Percentiles rank a stretch among this genome's conserved stretches.
Evolutionary conservation across 1,284 basidiomycete species (phyloP).

Genomic region (Anthracocystis panici-leucophaei): DNA sequence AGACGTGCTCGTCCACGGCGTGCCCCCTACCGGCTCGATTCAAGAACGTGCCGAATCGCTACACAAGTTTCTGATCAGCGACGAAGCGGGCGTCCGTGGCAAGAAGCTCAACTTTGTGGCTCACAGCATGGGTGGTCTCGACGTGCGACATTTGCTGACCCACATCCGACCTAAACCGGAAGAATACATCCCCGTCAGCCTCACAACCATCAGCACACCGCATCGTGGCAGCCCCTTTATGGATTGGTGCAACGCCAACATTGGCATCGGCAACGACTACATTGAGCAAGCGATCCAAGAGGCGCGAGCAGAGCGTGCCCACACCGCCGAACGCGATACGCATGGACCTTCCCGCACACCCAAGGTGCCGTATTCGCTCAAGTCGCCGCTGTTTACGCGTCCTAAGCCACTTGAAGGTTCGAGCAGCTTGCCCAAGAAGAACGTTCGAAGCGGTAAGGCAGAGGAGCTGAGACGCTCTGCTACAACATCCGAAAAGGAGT

Average conservation of each 20-base stretch:
- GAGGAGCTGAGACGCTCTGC: slow-evolving; percentile 12
- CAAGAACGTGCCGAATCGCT: slow-evolving; percentile 83
- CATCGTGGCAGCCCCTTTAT: slow-evolving; percentile 97
- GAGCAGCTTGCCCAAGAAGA: slow-evolving; percentile 26
- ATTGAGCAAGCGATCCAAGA: slow-evolving; percentile 62
- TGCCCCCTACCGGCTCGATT: slow-evolving; percentile 94
- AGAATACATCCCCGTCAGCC: slow-evolving; percentile 85
- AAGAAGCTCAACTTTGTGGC: slow-evolving; percentile 90
- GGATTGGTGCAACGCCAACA: slow-evolving; percentile 85
- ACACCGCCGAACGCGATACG: slow-evolving; percentile 27
- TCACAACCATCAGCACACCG: slow-evolving; percentile 92
- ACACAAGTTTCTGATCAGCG: slow-evolving; percentile 78
- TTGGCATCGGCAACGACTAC: slow-evolving; percentile 66
- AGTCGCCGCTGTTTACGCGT: slow-evolving; percentile 61
- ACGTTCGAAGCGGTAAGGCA: not conserved
- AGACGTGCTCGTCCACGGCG: slow-evolving; percentile 93
- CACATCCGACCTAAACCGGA: slow-evolving; percentile 78
- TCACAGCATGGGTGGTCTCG: slow-evolving; percentile 83
- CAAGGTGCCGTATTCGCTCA: slow-evolving; percentile 62
- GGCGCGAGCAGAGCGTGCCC: slow-evolving; percentile 37
- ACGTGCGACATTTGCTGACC: slow-evolving; percentile 82
- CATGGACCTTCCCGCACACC: slow-evolving; percentile 20
- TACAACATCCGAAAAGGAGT: slow-evolving; percentile 8
- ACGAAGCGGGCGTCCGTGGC: slow-evolving; percentile 75
- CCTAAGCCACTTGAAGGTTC: slow-evolving; percentile 47